A percentile compares a stretch with the other conserved stretches of the same genome.
Evolutionary conservation across 768 basidiomycete species (phyloP).

Genomic region (Boletus subcaerulescens): DNA sequence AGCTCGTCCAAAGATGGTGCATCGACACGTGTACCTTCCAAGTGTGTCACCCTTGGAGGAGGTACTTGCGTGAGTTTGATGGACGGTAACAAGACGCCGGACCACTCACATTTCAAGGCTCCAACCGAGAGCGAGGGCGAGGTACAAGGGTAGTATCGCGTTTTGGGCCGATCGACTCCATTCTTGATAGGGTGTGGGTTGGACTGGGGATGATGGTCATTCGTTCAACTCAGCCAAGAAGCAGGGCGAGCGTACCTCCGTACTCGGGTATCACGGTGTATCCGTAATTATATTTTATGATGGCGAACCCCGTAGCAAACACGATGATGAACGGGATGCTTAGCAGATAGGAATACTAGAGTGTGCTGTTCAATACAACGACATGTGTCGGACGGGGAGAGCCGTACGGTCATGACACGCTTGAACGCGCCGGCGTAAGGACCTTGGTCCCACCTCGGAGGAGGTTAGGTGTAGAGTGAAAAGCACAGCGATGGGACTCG

Average conservation of each 20-base stretch:
- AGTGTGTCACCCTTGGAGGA: slow-evolving; percentile 65
- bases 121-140: slow-evolving; percentile 68
- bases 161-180: slow-evolving; percentile 48
- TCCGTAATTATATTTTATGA: slow-evolving; percentile 75
- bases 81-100: neutral
- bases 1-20: neutral
- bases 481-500: slow-evolving; percentile 30
- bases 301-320: slow-evolving; percentile 60
- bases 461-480: neutral
- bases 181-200: slow-evolving; percentile 59
- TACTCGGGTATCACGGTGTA: slow-evolving; percentile 42
- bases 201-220: slow-evolving; percentile 39
- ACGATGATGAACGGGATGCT: slow-evolving; percentile 56
- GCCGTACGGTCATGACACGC: slow-evolving; percentile 78
- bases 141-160: slow-evolving; percentile 62
- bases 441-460: slow-evolving; percentile 67
- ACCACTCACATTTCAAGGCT: slow-evolving; percentile 67
- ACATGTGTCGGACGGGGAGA: neutral
- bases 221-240: neutral
- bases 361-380: neutral
- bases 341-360: slow-evolving; percentile 68
- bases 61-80: too few relatives aligned
- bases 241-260: slow-evolving; percentile 39
- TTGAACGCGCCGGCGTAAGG: slow-evolving; percentile 74
- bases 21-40: slow-evolving; percentile 54